Conservation (phyloP, 257 asterid species). For the Scutellaria baicalensis region DNA sequence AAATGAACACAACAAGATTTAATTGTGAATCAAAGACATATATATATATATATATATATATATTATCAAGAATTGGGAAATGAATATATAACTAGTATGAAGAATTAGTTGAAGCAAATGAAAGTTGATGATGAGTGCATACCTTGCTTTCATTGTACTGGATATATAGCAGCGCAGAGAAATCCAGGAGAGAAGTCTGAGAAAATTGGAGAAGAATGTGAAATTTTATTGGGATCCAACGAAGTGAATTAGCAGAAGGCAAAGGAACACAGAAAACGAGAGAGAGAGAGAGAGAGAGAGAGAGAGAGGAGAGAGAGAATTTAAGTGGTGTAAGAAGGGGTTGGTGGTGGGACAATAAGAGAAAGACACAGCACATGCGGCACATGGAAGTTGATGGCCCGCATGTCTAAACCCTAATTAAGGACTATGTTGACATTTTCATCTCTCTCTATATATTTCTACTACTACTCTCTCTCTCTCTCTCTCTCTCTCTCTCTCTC, state of each 20-base stretch:
- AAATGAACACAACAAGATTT: background rate
- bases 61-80: no score
- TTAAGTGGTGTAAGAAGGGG: slow-evolving; percentile 33
- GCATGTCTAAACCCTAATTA: slow-evolving; percentile 42
- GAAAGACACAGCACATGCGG: slow-evolving; percentile 80
- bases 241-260: slow-evolving; percentile 12
- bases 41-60: no score
- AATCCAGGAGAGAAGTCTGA: background rate
- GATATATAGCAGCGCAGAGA: slow-evolving; percentile 10
- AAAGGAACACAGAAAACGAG: background rate
- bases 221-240: slow-evolving; percentile 12
- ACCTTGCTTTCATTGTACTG: slow-evolving; percentile 24
- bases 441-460: no score
- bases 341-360: slow-evolving; percentile 51
- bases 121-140: background rate
- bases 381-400: slow-evolving; percentile 74
- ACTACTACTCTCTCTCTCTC: background rate
- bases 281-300: background rate
- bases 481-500: no score
- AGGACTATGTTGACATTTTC: slow-evolving; percentile 22
- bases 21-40: no score
- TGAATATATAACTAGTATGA: background rate
- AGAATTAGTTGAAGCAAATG: background rate
- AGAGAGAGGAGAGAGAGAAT: slow-evolving; percentile 38
- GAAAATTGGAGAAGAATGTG: background rate